Base-by-base conservation (phyloP, 768 basidiomycete genomes). In the Podaxis carcinomalis region DNA sequence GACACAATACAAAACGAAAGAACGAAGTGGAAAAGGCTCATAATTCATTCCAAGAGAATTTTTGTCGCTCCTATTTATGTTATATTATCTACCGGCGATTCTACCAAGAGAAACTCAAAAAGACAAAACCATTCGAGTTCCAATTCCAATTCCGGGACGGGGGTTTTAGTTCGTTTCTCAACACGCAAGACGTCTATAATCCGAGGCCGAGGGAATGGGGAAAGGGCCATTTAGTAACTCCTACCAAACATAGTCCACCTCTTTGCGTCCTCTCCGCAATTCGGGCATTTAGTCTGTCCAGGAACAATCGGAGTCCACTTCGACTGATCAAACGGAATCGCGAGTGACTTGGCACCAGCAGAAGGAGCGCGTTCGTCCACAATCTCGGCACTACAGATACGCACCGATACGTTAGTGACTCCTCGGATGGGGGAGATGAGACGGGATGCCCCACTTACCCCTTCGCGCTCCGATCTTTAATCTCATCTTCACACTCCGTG, bases 201-300 rank as follows among this genome's bases (percentile, higher is more conserved):
- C 32, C 32, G 32, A 32, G 32, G 32, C 32, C 32, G 32, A 32
- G 32, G 32, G 32, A 3, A 32, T 9, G 32, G 32, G 32, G 32
- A 9, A 32, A 9, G 32, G 32, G 14, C 5, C n/a, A 23, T 62
- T 54, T 82, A 93, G 70, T 93, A 93, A 21, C 89, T 90, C 67
- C 93, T 81, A 40, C 97, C 97, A 74, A 98, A 99, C 83, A 99
- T 79, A 65, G 95, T 95, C 95, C 95, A 98, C 68, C 91, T 83
- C 78, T 97, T 98, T 59, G 95, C 92, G 68, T 91, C 86, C 63
- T 82, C 79, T 32, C 89, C 91, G 72, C 97, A 99, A 11, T 84
- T 92, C 57, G 92, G 83, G 74, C 97, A 99, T 70, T 90, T 93
- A 32, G 92, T 95, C 77, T 90, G 84, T 58, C 93, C 92, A 51